These are phyloP conservation scores for Aschersonia sp. DNA, from an alignment of 2,329 filamentous ascomycete genomes.

Conservation along the genomic window DNA sequence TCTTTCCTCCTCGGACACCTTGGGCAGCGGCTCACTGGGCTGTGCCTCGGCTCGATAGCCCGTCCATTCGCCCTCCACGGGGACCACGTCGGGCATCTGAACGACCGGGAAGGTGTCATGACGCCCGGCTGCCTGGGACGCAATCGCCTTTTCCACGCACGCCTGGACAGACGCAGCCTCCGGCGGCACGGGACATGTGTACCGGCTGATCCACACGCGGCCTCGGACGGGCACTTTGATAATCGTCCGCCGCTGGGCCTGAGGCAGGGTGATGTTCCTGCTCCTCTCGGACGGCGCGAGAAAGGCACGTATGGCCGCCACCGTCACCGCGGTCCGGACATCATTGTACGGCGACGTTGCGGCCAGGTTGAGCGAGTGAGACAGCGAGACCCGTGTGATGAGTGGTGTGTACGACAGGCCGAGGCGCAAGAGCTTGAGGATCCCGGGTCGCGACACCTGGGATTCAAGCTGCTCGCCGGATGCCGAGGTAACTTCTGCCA, in stretches of 20 bases:
- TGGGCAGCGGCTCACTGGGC: conserved; percentile 33
- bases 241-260: conserved; percentile 47
- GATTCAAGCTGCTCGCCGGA: too few relatives aligned
- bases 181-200: conserved; percentile 45
- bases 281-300: conserved; percentile 23
- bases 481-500: too few relatives aligned
- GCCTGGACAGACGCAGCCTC: conserved; percentile 38
- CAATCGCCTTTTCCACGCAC: conserved; percentile 40
- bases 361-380: conserved; percentile 53
- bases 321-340: conserved; percentile 56
- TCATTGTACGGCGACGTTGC: conserved; percentile 64
- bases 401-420: conserved; percentile 48
- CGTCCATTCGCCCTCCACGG: conserved; percentile 63
- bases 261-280: conserved; percentile 35
- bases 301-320: conserved; percentile 58
- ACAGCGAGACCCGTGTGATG: conserved; percentile 29
- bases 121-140: conserved; percentile 7
- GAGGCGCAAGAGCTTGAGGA: conserved; percentile 13
- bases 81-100: conserved; percentile 33
- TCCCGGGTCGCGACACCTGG: neutral
- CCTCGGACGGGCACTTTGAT: conserved; percentile 59
- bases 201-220: conserved; percentile 66
- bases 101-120: conserved; percentile 5
- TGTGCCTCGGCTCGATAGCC: conserved; percentile 46
- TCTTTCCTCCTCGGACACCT: conserved; percentile 46